Percentiles rank a stretch among this genome's conserved stretches.
Conservation (phyloP, 164 flowering plant genomes). For the Akebia trifoliata region DNA sequence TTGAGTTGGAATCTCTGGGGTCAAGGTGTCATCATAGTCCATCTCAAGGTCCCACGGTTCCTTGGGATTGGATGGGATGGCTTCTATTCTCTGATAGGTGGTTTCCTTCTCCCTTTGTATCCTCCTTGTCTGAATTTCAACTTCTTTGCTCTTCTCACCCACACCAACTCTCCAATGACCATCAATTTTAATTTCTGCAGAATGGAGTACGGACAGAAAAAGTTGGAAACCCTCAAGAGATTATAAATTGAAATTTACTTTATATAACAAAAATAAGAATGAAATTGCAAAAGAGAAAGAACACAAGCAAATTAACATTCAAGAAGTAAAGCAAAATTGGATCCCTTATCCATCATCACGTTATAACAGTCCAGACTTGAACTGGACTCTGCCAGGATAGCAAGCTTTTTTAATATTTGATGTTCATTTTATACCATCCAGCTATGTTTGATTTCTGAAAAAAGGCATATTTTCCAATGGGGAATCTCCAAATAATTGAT, state of each 20-base stretch:
- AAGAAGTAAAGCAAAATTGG: too few relatives aligned
- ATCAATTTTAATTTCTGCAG: constrained; percentile 64
- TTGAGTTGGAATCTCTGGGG: constrained; percentile 71
- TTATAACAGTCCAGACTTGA: too few relatives aligned
- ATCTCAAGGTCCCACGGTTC: constrained; percentile 98
- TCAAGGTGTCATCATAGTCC: constrained; percentile 86
- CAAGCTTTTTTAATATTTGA: too few relatives aligned
- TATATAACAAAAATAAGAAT: not conserved
- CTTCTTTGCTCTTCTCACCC: constrained; percentile 88
- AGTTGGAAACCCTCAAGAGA: constrained; percentile 18
- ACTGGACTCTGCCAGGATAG: too few relatives aligned
- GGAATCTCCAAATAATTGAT: too few relatives aligned
- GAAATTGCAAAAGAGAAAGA: too few relatives aligned
- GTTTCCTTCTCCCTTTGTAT: constrained; percentile 69
- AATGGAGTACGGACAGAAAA: constrained; percentile 15
- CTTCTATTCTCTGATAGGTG: constrained; percentile 37
- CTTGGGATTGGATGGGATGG: constrained; percentile 73
- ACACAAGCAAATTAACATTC: too few relatives aligned
- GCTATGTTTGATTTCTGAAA: too few relatives aligned
- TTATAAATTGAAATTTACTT: not conserved
- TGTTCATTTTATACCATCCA: too few relatives aligned
- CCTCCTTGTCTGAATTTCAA: constrained; percentile 67
- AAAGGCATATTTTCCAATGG: too few relatives aligned
- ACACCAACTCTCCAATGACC: constrained; percentile 51
- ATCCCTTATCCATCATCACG: too few relatives aligned